A percentile compares a stretch with the other conserved stretches of the same genome.
These are phyloP conservation scores for Plasmodium inui DNA, from an alignment of 169 alveolate species.

Conservation along the genomic window DNA sequence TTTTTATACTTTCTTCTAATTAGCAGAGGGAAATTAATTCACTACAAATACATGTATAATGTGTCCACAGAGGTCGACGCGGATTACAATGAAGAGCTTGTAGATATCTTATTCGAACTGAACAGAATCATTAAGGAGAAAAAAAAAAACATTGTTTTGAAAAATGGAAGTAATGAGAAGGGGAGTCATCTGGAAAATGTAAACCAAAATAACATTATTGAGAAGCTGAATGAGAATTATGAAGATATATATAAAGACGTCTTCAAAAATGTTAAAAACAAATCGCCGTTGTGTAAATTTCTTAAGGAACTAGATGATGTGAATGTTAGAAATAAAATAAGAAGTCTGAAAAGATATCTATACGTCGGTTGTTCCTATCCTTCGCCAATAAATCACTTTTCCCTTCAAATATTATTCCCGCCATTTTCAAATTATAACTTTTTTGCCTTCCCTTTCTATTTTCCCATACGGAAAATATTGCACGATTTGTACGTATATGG, in stretches of 20 bases:
- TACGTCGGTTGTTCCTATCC: constrained; percentile 66
- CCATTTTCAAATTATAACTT: constrained; percentile 69
- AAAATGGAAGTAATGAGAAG: background rate
- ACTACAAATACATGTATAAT: constrained; percentile 61
- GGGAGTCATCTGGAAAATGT: constrained; percentile 23
- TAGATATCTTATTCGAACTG: constrained; percentile 42
- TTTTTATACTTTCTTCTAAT: constrained; percentile 56
- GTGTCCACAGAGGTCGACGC: background rate
- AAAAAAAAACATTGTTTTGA: constrained; percentile 11
- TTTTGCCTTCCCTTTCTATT: constrained; percentile 70
- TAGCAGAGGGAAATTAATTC: constrained; percentile 68
- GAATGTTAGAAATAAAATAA: constrained; percentile 54
- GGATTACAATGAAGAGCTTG: constrained; percentile 64
- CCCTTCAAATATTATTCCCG: constrained; percentile 68
- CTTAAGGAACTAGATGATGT: constrained; percentile 50
- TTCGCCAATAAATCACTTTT: constrained; percentile 74
- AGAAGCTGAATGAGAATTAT: constrained; percentile 54
- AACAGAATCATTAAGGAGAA: constrained; percentile 56
- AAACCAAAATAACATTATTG: constrained; percentile 66
- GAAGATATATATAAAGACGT: constrained; percentile 54
- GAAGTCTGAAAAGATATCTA: constrained; percentile 44
- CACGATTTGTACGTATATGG: constrained; percentile 72
- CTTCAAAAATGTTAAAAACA: constrained; percentile 19
- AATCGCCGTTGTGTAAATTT: constrained; percentile 36
- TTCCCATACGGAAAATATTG: constrained; percentile 63